Percentiles rank a stretch among this genome's conserved stretches.
Evolutionary conservation across 73 alveolate genomes (phyloP).

Genomic region (Paramecium pentaurelia): DNA sequence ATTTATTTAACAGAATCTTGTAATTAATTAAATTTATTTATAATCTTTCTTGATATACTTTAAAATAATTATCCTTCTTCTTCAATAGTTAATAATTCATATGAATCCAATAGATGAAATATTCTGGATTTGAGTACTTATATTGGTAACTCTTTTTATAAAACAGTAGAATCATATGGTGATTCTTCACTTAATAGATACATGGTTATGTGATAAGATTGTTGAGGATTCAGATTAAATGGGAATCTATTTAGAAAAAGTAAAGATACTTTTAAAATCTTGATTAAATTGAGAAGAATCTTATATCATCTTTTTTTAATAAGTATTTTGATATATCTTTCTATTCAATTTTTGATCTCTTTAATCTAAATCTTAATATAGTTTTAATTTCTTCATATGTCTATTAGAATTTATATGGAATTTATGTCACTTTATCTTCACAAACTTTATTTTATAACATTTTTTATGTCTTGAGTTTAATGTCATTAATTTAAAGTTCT

Average conservation of each 20-base stretch:
- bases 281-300: neutral
- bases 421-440: neutral
- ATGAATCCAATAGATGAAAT: neutral
- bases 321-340: neutral
- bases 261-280: neutral
- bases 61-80: neutral
- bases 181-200: neutral
- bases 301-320: neutral
- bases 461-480: neutral
- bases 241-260: neutral
- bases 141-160: neutral
- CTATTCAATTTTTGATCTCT: neutral
- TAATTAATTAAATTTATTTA: neutral
- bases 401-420: neutral
- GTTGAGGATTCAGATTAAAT: neutral
- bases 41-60: neutral
- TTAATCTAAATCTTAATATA: neutral
- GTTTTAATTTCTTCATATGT: neutral
- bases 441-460: neutral
- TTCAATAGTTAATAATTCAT: neutral
- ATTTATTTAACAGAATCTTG: neutral
- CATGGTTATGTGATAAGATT: neutral
- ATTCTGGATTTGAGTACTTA: neutral
- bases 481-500: neutral
- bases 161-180: neutral